Evolutionary conservation across 192 early-diverging fungal species (phyloP).

Genomic region (Powellomyces hirtus): DNA sequence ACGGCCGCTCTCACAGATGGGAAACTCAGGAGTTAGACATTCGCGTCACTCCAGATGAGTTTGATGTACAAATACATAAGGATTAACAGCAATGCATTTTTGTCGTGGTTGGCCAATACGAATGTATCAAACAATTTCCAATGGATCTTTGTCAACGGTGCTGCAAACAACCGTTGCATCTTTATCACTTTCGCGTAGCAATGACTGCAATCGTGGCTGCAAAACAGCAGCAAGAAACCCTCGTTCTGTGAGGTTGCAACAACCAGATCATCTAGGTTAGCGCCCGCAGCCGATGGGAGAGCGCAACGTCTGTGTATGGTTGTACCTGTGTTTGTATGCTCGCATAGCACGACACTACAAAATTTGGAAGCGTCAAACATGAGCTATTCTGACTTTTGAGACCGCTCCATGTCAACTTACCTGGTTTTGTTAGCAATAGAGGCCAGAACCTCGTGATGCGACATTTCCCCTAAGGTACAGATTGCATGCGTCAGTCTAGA

Average conservation of each 20-base stretch:
- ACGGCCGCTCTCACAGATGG: slow-evolving; percentile 18
- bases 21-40: slow-evolving; percentile 20
- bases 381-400: background rate
- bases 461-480: slow-evolving; percentile 71
- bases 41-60: slow-evolving; percentile 20
- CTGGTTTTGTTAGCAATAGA: slow-evolving; percentile 70
- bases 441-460: slow-evolving; percentile 90
- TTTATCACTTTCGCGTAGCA: slow-evolving; percentile 45
- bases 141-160: slow-evolving; percentile 73
- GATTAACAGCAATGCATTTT: too few relatives aligned
- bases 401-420: background rate
- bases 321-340: slow-evolving; percentile 94
- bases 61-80: slow-evolving; percentile 15
- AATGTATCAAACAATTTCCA: slow-evolving; percentile 38
- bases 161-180: slow-evolving; percentile 67
- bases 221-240: slow-evolving; percentile 72
- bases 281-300: background rate
- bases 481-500: background rate
- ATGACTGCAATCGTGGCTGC: slow-evolving; percentile 55
- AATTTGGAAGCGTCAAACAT: background rate
- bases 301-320: slow-evolving; percentile 44
- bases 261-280: background rate
- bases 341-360: slow-evolving; percentile 74
- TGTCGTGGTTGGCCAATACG: too few relatives aligned
- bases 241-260: slow-evolving; percentile 59